A percentile compares a stretch with the other conserved stretches of the same genome.
phyloP scores from a whole-genome alignment of 2,329 filamentous ascomycete genomes.

The Sarocladium strictum region DNA sequence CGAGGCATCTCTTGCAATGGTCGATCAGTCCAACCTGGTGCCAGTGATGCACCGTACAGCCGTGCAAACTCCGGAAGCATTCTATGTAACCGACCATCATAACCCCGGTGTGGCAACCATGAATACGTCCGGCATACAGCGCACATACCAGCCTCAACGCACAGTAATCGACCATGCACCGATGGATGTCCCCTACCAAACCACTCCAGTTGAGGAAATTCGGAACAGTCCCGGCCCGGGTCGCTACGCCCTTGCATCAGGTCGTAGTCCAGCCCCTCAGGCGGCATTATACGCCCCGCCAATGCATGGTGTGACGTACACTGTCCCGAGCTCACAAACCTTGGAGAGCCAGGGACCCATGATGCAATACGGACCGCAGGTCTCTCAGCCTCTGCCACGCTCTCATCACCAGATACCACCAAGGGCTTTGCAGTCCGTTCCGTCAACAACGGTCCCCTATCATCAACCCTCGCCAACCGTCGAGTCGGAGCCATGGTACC shows the following conservation, averaged over 20 bases:
- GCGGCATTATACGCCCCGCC: constrained; percentile 54
- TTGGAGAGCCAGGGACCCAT: constrained; percentile 37
- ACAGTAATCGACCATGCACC: background rate
- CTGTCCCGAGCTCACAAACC: constrained; percentile 41
- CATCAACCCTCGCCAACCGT: constrained; percentile 32
- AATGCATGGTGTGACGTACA: constrained; percentile 39
- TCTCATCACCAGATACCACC: constrained; percentile 28
- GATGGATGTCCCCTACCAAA: background rate
- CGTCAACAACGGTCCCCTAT: constrained; percentile 22
- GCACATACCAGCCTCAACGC: constrained; percentile 38
- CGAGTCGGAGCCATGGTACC: constrained; percentile 48
- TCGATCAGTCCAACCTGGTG: constrained; percentile 1
- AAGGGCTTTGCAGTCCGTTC: constrained; percentile 23
- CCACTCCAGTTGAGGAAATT: background rate
- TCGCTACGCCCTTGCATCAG: constrained; percentile 50
- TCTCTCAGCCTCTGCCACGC: constrained; percentile 30
- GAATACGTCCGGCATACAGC: constrained; percentile 45
- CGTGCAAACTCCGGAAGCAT: constrained; percentile 30
- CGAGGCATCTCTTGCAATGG: background rate
- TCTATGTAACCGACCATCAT: constrained; percentile 55
- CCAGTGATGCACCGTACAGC: constrained; percentile 42
- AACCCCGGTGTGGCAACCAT: constrained; percentile 58
- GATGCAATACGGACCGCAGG: constrained; percentile 36
- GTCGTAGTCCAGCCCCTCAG: constrained; percentile 46
- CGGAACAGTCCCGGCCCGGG: constrained; percentile 50